Percentiles rank a stretch among this genome's conserved stretches.
phyloP scores from a whole-genome alignment of 2,329 filamentous ascomycete genomes.

The Mycocentrospora acerina region DNA sequence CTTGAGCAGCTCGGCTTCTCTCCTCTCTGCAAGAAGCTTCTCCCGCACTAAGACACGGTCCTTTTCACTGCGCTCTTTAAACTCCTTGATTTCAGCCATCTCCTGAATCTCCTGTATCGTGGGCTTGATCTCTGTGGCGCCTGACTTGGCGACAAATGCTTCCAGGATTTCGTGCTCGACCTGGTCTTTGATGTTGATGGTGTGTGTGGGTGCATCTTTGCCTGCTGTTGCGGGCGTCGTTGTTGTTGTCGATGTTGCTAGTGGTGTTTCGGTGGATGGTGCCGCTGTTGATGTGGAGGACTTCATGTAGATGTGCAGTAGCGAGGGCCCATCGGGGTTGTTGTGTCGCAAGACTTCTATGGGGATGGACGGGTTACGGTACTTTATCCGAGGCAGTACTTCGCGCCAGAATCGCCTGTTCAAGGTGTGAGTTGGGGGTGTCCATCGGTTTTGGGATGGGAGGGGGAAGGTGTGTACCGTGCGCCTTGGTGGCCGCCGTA shows the following conservation, averaged over 20 bases:
- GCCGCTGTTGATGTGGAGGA: slow-evolving; percentile 12
- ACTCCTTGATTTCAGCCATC: slow-evolving; percentile 59
- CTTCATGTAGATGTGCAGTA: slow-evolving; percentile 34
- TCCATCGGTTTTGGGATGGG: neutral
- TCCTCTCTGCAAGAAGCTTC: slow-evolving; percentile 59
- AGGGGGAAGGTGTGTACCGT: slow-evolving; percentile 52
- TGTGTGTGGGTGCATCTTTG: slow-evolving; percentile 43
- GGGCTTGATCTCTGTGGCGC: slow-evolving; percentile 58
- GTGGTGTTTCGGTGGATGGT: slow-evolving; percentile 17
- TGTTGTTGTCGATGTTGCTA: slow-evolving; percentile 9
- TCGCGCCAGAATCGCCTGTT: slow-evolving; percentile 83
- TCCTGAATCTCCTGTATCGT: slow-evolving; percentile 62
- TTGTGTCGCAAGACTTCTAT: slow-evolving; percentile 76
- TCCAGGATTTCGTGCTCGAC: slow-evolving; percentile 63
- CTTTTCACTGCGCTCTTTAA: slow-evolving; percentile 52
- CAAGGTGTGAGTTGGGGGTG: slow-evolving; percentile 1
- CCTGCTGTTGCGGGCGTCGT: slow-evolving; percentile 20
- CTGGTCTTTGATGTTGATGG: slow-evolving; percentile 61
- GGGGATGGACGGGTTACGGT: slow-evolving; percentile 81
- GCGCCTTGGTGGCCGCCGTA: slow-evolving; percentile 71
- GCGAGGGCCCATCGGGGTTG: slow-evolving; percentile 42
- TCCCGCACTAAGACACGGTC: slow-evolving; percentile 59
- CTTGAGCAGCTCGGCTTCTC: slow-evolving; percentile 61
- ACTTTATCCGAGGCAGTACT: slow-evolving; percentile 85
- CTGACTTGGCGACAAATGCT: slow-evolving; percentile 63